phyloP scores from a whole-genome alignment of 2,329 filamentous ascomycete genomes.

The Alternaria longipes region DNA sequence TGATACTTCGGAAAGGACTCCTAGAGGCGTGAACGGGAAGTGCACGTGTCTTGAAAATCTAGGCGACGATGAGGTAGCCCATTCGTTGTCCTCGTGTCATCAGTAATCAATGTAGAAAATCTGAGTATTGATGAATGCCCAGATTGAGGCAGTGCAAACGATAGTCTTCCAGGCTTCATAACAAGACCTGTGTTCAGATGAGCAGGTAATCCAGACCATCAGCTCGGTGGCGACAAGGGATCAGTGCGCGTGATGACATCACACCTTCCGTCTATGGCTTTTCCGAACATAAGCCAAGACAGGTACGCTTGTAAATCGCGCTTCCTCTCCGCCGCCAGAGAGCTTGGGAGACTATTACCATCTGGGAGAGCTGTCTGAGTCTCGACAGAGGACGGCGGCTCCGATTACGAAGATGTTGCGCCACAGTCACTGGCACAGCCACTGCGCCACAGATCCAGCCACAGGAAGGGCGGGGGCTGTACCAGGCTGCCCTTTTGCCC shows the following conservation, averaged over 20 bases:
- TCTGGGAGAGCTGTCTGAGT: not conserved
- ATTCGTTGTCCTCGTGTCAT: not conserved
- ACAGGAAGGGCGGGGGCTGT: not conserved
- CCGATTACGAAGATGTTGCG: not conserved
- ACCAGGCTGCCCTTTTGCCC: not conserved
- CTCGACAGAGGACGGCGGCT: not conserved
- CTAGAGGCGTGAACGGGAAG: slow-evolving; percentile 16
- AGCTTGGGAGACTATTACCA: not conserved
- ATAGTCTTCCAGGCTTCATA: not conserved
- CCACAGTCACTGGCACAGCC: not conserved
- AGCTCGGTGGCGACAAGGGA: not conserved
- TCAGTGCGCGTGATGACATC: not conserved
- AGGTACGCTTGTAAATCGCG: not conserved
- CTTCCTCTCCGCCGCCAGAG: not conserved
- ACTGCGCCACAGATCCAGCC: not conserved
- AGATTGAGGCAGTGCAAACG: not conserved
- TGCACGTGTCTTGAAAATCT: not conserved
- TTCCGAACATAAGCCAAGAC: not conserved
- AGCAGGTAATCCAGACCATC: not conserved
- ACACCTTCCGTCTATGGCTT: not conserved
- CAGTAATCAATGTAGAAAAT: not conserved
- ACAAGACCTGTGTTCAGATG: not conserved
- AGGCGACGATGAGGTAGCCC: not conserved
- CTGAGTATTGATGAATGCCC: not conserved
- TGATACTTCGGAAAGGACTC: slow-evolving; percentile 35